Base-by-base conservation (phyloP, 2,329 filamentous ascomycete genomes). In the Phaeomoniella chlamydospora region DNA sequence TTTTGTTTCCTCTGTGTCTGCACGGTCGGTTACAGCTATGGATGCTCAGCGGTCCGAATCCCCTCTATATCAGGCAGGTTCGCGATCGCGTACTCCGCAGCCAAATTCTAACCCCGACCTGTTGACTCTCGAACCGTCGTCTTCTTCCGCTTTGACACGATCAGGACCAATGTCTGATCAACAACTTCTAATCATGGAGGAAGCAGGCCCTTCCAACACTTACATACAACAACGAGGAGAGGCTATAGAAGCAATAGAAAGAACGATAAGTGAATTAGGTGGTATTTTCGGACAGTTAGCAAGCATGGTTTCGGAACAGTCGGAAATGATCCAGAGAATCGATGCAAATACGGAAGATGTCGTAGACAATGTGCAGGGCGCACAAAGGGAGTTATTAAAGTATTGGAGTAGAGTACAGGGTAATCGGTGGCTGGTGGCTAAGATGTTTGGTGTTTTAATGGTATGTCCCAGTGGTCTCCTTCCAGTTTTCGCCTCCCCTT, bases 321-420 rank as follows among this genome's bases (percentile, higher is more conserved):
- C 83, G 42, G 90, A 94, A 59, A 93, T 94, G 80, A 93, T 98
- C 45, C 85, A 96, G 59, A 72, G 88, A 14, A 94, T 94, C 52
- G 88, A 96, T 50, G 88, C 88, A 45, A 94, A 96, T 57, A 94
- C 88, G 1, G 90, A 98, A 52, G 87, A 94, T 49, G 85, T 98
- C 4, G 88, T 98, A 37, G 88, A 96, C 52, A 98, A 98, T 49
- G 88, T 98, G n/a, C 76, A 94, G 52, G 90, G 90, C 13, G 90
- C 90, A 4, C 90, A 98, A 55, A 72, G 87, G 43, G 88, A 98
- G 59, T 57, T 98, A 51, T 74, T 98, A 62, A 94, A 94, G 58
- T 98, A 96, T 61, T 98, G 90, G 88, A 80, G 76, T 17, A 72
- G 87, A 29, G 87, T 96, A 17, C 90, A 85, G 38, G 85, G 87